Percentiles rank a stretch among this genome's conserved stretches.
phyloP scores from a whole-genome alignment of 805 yeast genomes.

The Starmerella sp. region DNA sequence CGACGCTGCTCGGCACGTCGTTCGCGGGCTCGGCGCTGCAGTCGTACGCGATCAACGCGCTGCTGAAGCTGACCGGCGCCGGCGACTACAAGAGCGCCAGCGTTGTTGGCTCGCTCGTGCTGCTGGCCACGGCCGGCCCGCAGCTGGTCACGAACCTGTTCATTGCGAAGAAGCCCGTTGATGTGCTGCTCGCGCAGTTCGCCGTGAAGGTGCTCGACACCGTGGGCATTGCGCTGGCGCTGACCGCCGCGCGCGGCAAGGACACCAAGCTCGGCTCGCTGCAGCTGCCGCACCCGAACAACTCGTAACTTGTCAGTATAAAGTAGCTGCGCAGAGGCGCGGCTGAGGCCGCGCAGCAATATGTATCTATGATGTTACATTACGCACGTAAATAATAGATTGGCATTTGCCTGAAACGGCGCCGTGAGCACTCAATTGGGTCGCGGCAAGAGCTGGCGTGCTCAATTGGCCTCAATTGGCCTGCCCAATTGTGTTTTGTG shows the following conservation, averaged over 20 bases:
- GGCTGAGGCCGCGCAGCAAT: neutral
- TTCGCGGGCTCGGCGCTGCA: slow-evolving; percentile 30
- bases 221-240: slow-evolving; percentile 32
- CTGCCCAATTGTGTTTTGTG: too few species aligned
- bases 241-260: slow-evolving; percentile 17
- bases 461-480: too few species aligned
- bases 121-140: slow-evolving; percentile 32
- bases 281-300: neutral
- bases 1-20: slow-evolving; percentile 29
- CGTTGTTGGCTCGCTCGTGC: slow-evolving; percentile 31
- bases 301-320: neutral
- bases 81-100: slow-evolving; percentile 32
- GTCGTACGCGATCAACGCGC: slow-evolving; percentile 34
- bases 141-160: slow-evolving; percentile 27
- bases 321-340: neutral
- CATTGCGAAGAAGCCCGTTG: slow-evolving; percentile 30
- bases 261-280: neutral
- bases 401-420: neutral
- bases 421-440: too few species aligned
- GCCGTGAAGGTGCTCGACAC: slow-evolving; percentile 32
- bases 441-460: too few species aligned
- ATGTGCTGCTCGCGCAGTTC: slow-evolving; percentile 27
- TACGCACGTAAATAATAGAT: neutral
- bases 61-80: slow-evolving; percentile 32
- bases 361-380: neutral